phyloP scores from a whole-genome alignment of 164 flowering plant genomes.

The Annona cherimola region DNA sequence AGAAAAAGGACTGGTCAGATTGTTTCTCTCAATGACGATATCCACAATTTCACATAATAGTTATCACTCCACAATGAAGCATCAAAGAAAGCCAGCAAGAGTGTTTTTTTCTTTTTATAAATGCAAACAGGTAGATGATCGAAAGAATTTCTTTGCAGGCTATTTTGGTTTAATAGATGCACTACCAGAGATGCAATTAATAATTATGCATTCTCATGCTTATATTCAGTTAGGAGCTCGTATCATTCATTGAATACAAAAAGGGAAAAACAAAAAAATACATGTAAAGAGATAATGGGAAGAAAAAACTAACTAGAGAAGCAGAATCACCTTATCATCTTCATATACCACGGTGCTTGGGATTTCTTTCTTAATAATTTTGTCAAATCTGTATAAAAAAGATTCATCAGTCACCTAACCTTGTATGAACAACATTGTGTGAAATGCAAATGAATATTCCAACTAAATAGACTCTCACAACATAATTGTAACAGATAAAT shows the following conservation, averaged over 20 bases:
- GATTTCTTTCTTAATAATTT: constrained; percentile 12
- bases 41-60: not conserved
- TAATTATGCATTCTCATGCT: too few relatives aligned
- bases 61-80: not conserved
- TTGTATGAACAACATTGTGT: not conserved
- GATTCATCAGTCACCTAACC: not conserved
- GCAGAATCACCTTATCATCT: constrained; percentile 9
- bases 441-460: too few relatives aligned
- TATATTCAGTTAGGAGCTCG: too few relatives aligned
- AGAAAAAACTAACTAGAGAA: not conserved
- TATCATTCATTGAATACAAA: not conserved
- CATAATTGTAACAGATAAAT: too few relatives aligned
- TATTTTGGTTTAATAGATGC: too few relatives aligned
- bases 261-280: not conserved
- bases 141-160: too few relatives aligned
- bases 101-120: too few relatives aligned
- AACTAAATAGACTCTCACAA: too few relatives aligned
- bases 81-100: not conserved
- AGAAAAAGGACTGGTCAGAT: not conserved
- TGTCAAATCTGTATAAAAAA: constrained; percentile 10
- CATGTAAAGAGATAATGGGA: not conserved
- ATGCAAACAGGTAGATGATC: too few relatives aligned
- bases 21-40: not conserved
- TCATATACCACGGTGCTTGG: constrained; percentile 6
- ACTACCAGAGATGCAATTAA: too few relatives aligned